Base-by-base conservation (phyloP, 2,329 filamentous ascomycete species). In the Fusarium buxicola region DNA sequence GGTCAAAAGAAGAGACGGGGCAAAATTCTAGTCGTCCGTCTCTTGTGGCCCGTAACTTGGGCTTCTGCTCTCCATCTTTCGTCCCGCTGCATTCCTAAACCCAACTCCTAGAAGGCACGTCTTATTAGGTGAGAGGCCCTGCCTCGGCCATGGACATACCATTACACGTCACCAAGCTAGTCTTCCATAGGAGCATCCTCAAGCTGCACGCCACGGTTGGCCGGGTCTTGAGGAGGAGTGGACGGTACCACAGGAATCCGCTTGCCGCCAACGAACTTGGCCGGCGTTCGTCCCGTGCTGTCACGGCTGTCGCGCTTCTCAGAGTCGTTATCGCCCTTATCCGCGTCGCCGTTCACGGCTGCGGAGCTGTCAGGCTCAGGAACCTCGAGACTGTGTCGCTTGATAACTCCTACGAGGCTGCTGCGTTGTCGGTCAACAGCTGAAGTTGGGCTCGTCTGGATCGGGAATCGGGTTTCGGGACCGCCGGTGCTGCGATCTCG, bases 381-480 rank as follows among this genome's bases (percentile, higher is more conserved):
- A 3, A 97, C 93, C 69, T 96, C 92, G 3, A 97, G 84, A 72
- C 92, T 95, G 41, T 88, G 80, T 63, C 89, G 82, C 75, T 87
- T 88, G 56, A 81, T 72, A 45, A 78, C 72, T 49, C 76, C 79
- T 15, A 86, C 81, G 49, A 86, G 69, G 71, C 80, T 82, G 66
- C 73, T 73, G 16, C 83, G 81, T 75, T 84, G 81, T 47, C 81
- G 78, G 70, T 82, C 86, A 54, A 74, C 81, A 59, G 78, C 81
- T 54, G 82, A 79, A 41, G 81, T 87, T 60, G 85, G 88, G 65
- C 86, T 87, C 7, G 91, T 88, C 65, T 88, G 84, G 65, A 97
- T 90, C 1, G 92, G 95, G 81, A 97, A 97, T 35, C 93, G 86
- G 8, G 91, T 96, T 72, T 89, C 89, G 25, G 88, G 85, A 6